Evolutionary conservation across 2,329 filamentous ascomycete species (phyloP).

Genomic region (Cladosporium colombiae): DNA sequence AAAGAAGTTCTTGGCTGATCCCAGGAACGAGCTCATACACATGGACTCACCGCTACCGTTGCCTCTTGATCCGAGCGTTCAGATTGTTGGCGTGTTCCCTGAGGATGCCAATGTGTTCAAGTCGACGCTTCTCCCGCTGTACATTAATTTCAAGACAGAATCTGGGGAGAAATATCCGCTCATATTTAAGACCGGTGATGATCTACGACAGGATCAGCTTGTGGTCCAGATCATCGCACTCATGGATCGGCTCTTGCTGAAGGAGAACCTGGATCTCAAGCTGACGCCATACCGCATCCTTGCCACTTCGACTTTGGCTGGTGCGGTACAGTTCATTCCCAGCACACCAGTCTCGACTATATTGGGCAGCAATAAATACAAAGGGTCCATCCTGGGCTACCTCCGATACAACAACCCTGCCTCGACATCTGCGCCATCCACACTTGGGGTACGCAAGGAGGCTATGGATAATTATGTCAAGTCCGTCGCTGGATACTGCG

Average conservation of each 20-base stretch:
- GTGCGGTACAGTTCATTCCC: constrained; percentile 90
- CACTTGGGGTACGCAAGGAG: constrained; percentile 85
- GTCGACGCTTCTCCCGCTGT: constrained; percentile 87
- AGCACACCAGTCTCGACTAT: constrained; percentile 78
- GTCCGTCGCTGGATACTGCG: constrained; percentile 95
- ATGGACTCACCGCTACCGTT: constrained; percentile 87
- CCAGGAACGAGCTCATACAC: constrained; percentile 80
- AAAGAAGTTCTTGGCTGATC: constrained; percentile 81
- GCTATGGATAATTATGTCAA: constrained; percentile 94
- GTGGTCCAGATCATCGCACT: constrained; percentile 97
- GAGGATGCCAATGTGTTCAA: constrained; percentile 93
- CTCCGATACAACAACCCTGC: constrained; percentile 89
- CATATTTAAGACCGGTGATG: constrained; percentile 96
- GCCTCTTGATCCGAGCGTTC: constrained; percentile 81
- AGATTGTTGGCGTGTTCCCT: constrained; percentile 75
- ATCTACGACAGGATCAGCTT: constrained; percentile 92
- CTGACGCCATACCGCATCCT: constrained; percentile 95
- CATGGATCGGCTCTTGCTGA: constrained; percentile 93
- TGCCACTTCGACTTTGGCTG: constrained; percentile 84
- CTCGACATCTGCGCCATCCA: constrained; percentile 68
- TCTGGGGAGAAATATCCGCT: constrained; percentile 80
- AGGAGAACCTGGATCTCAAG: constrained; percentile 94
- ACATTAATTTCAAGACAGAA: constrained; percentile 83
- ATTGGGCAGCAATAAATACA: constrained; percentile 69
- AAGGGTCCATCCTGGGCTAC: constrained; percentile 75